Evolutionary conservation across 2,329 filamentous ascomycete species (phyloP).

Genomic region (Bertia moriformis): DNA sequence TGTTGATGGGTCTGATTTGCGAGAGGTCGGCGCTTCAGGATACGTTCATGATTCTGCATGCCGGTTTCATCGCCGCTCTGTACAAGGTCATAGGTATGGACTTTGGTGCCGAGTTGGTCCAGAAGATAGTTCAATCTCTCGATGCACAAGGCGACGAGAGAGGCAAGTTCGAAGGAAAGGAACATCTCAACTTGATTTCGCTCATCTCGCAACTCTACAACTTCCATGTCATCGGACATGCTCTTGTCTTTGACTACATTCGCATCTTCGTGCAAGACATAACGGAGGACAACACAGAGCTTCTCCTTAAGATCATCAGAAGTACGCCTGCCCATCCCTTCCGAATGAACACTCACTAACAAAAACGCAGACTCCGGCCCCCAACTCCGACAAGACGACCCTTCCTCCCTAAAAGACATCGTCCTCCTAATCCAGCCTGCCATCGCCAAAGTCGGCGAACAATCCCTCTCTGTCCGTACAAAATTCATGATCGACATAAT

Average conservation of each 20-base stretch:
- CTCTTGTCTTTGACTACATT: constrained; percentile 57
- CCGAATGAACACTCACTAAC: background rate
- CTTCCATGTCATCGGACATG: constrained; percentile 52
- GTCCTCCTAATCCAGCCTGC: constrained; percentile 51
- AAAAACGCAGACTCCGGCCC: constrained; percentile 32
- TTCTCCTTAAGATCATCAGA: constrained; percentile 51
- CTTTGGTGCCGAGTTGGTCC: constrained; percentile 56
- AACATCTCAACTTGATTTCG: constrained; percentile 47
- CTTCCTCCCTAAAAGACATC: constrained; percentile 56
- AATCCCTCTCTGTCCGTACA: constrained; percentile 50
- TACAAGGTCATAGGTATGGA: constrained; percentile 59
- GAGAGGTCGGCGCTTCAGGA: constrained; percentile 48
- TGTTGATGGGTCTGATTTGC: constrained; percentile 45
- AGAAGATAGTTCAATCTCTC: constrained; percentile 49
- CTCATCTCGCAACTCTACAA: constrained; percentile 55
- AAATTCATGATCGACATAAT: constrained; percentile 70
- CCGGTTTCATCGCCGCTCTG: constrained; percentile 54
- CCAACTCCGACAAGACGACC: constrained; percentile 57
- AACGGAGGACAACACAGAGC: constrained; percentile 53
- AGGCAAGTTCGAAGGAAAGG: constrained; percentile 22
- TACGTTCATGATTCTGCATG: constrained; percentile 59
- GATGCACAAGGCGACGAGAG: constrained; percentile 27
- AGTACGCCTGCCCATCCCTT: constrained; percentile 9
- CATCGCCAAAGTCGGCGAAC: constrained; percentile 39
- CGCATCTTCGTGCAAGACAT: constrained; percentile 45